A percentile compares a stretch with the other conserved stretches of the same genome.
Conservation (phyloP, 257 asterid species). For the Coffea canephora region DNA sequence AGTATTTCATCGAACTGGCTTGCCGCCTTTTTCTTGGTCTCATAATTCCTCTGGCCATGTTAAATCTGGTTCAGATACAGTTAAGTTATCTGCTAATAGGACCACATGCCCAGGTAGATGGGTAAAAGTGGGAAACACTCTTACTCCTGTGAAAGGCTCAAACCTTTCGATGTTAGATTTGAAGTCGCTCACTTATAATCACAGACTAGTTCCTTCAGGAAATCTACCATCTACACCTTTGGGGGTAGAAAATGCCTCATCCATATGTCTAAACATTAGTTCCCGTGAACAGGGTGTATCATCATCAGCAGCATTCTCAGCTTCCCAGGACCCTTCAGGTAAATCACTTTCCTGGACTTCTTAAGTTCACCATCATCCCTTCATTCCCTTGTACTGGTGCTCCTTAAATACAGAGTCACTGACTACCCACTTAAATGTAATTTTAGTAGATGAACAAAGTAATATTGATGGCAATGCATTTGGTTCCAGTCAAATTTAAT, state of each 20-base stretch:
- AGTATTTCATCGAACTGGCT: slow-evolving; percentile 56
- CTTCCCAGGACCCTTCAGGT: slow-evolving; percentile 60
- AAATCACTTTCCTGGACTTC: slow-evolving; percentile 21
- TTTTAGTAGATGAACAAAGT: neutral
- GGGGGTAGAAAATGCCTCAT: slow-evolving; percentile 32
- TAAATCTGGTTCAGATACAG: slow-evolving; percentile 67
- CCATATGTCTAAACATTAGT: slow-evolving; percentile 8
- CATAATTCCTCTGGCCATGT: slow-evolving; percentile 59
- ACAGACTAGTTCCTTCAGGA: slow-evolving; percentile 62
- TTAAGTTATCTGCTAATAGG: slow-evolving; percentile 56
- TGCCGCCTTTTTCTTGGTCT: slow-evolving; percentile 96
- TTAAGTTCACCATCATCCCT: neutral
- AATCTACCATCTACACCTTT: slow-evolving; percentile 26
- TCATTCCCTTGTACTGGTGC: neutral
- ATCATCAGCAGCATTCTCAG: slow-evolving; percentile 43
- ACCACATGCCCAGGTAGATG: slow-evolving; percentile 77
- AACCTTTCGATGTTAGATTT: slow-evolving; percentile 49
- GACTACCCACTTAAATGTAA: neutral
- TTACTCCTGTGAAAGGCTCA: slow-evolving; percentile 41
- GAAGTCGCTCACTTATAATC: slow-evolving; percentile 60
- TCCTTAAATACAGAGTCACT: neutral
- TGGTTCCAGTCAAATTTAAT: neutral
- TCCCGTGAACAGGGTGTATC: slow-evolving; percentile 36
- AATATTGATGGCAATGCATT: neutral
- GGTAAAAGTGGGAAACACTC: slow-evolving; percentile 56